Evolutionary conservation across 805 yeast species (phyloP).

Genomic region (Saccharomycopsis fibuligera): DNA sequence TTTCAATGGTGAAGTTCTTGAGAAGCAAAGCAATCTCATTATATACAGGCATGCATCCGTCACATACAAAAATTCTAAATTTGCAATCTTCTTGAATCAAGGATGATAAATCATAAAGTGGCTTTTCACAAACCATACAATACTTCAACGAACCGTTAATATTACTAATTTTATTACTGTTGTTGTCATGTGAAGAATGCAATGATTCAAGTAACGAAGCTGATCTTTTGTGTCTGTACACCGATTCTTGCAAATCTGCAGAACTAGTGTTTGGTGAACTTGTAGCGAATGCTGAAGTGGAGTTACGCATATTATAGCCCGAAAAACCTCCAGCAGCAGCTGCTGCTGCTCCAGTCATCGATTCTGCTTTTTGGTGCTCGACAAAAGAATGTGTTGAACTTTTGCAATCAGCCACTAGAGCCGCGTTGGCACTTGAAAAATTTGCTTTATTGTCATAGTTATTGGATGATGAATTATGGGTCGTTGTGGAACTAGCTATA

Average conservation of each 20-base stretch:
- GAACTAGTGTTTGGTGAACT: constrained; percentile 14
- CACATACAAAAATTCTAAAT: constrained; percentile 23
- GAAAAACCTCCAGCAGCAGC: too few relatives aligned
- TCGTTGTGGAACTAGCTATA: too few relatives aligned
- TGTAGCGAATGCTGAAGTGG: background rate
- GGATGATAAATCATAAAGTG: constrained; percentile 55
- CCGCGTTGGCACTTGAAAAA: too few relatives aligned
- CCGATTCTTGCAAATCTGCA: too few relatives aligned
- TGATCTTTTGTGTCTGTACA: background rate
- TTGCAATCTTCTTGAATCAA: constrained; percentile 26
- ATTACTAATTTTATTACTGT: background rate
- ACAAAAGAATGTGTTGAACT: too few relatives aligned
- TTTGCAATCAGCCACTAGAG: too few relatives aligned
- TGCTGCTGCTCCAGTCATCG: too few relatives aligned
- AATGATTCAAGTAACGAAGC: background rate
- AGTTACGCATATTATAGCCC: too few relatives aligned
- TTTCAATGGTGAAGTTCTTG: constrained; percentile 11
- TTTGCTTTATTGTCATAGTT: too few relatives aligned
- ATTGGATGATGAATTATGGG: too few relatives aligned
- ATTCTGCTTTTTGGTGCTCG: too few relatives aligned
- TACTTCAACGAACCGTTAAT: constrained; percentile 25
- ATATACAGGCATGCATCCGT: constrained; percentile 16
- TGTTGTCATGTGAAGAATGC: background rate
- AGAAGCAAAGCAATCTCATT: constrained; percentile 13
- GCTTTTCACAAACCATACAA: constrained; percentile 67